Percentiles rank a stretch among this genome's conserved stretches.
phyloP scores from a whole-genome alignment of 352 stramenopile species.

The Phytophthora niederhauseri region DNA sequence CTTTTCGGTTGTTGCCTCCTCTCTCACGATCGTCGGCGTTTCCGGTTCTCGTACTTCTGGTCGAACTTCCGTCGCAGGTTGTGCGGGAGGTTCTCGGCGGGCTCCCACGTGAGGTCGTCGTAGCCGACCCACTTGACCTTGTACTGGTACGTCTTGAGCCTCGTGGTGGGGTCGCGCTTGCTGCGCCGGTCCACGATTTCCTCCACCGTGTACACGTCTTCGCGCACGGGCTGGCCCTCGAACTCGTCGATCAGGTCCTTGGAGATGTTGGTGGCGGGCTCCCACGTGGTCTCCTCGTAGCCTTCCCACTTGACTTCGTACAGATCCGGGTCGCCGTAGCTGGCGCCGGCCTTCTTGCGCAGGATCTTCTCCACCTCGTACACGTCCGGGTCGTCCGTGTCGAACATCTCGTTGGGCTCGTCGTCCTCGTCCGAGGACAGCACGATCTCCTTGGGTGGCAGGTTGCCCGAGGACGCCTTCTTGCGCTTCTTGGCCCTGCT shows the following conservation, averaged over 20 bases:
- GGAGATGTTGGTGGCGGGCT: conserved; percentile 75
- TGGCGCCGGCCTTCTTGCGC: conserved; percentile 51
- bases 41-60: conserved; percentile 69
- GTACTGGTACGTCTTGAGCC: conserved; percentile 80
- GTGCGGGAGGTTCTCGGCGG: conserved; percentile 74
- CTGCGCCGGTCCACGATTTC: conserved; percentile 73
- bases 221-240: conserved; percentile 69
- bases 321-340: conserved; percentile 62
- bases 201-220: conserved; percentile 80
- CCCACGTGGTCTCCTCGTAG: conserved; percentile 82
- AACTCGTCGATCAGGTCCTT: conserved; percentile 86
- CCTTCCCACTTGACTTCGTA: conserved; percentile 88
- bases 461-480: conserved; percentile 43
- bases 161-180: conserved; percentile 66
- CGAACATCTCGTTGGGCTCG: conserved; percentile 78
- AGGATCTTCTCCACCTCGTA: conserved; percentile 84
- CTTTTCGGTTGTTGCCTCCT: not conserved
- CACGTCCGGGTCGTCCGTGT: conserved; percentile 78
- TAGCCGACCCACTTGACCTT: conserved; percentile 89
- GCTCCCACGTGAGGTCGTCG: conserved; percentile 82
- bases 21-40: conserved; percentile 14
- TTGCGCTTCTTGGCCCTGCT: conserved; percentile 43
- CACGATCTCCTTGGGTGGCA: conserved; percentile 64
- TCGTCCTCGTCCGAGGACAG: conserved; percentile 79
- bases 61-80: conserved; percentile 85